Evolutionary conservation across 257 asterid species (phyloP), one percentile per base, ranked within the genome.

Genomic region (Rehmannia glutinosa): DNA sequence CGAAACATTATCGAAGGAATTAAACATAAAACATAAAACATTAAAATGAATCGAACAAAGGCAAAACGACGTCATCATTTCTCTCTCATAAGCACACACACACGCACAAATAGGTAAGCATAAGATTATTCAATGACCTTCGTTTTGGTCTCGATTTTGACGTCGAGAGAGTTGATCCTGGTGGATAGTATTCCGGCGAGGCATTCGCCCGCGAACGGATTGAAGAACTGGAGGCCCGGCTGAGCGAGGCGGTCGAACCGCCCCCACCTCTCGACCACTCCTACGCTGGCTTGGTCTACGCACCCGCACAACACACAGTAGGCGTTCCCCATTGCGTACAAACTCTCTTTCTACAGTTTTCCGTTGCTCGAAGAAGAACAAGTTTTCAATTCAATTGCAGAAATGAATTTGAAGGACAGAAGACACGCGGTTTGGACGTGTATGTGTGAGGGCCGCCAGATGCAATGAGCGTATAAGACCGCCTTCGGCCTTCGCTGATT

Each of bases 101-200:
- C 23, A 49, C 23, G 27, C 16, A 6, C 35, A 5, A 0, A 42
- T 13, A 50, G 8, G 33, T 3, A 57, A 20, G 24, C 13, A 69
- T n/a, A 68, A 24, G 68, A 61, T 43, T 24, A 39, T 0, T 5
- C 11, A 53, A 39, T 10, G 5, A 88, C 97, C 99, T 90, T 93
- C 17, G 99, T 90, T 80, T 93, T 93, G 79, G 99, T 90, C 84
- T 93, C 96, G 61, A 93, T 85, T 82, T 79, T 88, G 82, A 89
- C 98, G 49, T 92, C 98, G 65, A 92, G 98, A 35, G 97, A 89
- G 28, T 15, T 66, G 91, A 92, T 87, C 83, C 96, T 83, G 24
- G 97, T 92, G 60, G 96, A 81, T 2, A 92, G 87, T 11, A 72
- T 24, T 57, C 96, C 97, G 66, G 93, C 74, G 59, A 92, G 81